These are phyloP conservation scores for Mycosphaerella arachidis DNA, from an alignment of 2,329 filamentous ascomycete species.

Conservation along the genomic window DNA sequence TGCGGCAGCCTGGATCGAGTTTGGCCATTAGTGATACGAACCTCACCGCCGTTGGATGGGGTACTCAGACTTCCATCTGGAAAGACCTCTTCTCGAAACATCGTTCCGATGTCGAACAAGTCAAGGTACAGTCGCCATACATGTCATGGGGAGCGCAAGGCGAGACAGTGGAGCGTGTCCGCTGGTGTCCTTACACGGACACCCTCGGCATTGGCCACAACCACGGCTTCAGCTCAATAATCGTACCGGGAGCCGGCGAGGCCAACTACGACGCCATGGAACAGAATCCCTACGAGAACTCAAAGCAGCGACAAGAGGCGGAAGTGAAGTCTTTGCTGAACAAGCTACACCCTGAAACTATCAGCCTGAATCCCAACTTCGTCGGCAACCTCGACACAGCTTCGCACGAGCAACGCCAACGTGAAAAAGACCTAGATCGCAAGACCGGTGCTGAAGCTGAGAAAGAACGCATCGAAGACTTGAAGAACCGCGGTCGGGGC, in stretches of 20 bases:
- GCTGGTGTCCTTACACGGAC: slow-evolving; percentile 95
- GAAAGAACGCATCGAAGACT: slow-evolving; percentile 53
- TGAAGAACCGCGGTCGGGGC: slow-evolving; percentile 75
- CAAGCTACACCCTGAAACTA: slow-evolving; percentile 96
- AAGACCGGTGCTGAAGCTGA: slow-evolving; percentile 45
- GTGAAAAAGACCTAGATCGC: slow-evolving; percentile 74
- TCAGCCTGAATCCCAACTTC: slow-evolving; percentile 86
- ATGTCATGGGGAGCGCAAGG: slow-evolving; percentile 90
- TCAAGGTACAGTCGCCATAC: slow-evolving; percentile 82
- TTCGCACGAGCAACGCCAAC: slow-evolving; percentile 69
- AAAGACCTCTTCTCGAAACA: slow-evolving; percentile 79
- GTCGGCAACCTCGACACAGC: slow-evolving; percentile 82
- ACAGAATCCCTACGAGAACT: slow-evolving; percentile 89
- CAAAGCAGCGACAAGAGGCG: slow-evolving; percentile 84
- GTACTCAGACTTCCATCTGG: slow-evolving; percentile 86
- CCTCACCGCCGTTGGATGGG: slow-evolving; percentile 84
- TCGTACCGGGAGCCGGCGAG: slow-evolving; percentile 93
- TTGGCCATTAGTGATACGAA: slow-evolving; percentile 85
- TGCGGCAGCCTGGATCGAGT: slow-evolving; percentile 74
- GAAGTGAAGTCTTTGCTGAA: slow-evolving; percentile 88
- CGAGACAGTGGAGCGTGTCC: slow-evolving; percentile 70
- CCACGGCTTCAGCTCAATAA: slow-evolving; percentile 79
- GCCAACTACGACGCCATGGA: slow-evolving; percentile 94
- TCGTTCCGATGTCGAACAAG: slow-evolving; percentile 52
- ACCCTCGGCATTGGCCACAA: slow-evolving; percentile 80